phyloP scores from a whole-genome alignment of 805 yeast genomes.

The Yamadazyma nakazawae region DNA sequence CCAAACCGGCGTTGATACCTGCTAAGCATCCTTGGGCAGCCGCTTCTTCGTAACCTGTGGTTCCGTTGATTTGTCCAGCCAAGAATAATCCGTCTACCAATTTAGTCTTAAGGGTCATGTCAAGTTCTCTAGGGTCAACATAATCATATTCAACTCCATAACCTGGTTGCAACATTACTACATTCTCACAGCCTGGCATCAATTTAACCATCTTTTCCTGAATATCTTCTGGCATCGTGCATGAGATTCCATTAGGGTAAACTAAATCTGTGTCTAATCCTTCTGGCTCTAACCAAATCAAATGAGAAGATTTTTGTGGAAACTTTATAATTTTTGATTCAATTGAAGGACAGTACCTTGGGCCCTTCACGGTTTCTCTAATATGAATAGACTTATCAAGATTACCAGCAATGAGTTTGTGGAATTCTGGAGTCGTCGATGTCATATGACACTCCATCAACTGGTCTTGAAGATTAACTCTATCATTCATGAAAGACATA shows the following conservation, averaged over 20 bases:
- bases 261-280: slow-evolving; percentile 84
- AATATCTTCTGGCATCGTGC: slow-evolving; percentile 93
- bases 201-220: slow-evolving; percentile 70
- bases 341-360: slow-evolving; percentile 95
- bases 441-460: slow-evolving; percentile 78
- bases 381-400: slow-evolving; percentile 85
- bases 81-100: slow-evolving; percentile 70
- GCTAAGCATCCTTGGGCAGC: slow-evolving; percentile 96
- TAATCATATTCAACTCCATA: slow-evolving; percentile 99
- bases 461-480: slow-evolving; percentile 52
- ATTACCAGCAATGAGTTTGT: slow-evolving; percentile 63
- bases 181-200: slow-evolving; percentile 88
- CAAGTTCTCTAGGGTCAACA: slow-evolving; percentile 87
- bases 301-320: slow-evolving; percentile 69
- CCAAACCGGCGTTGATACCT: slow-evolving; percentile 89
- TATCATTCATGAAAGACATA: slow-evolving; percentile 79
- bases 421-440: slow-evolving; percentile 70
- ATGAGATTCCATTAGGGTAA: slow-evolving; percentile 94
- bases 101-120: slow-evolving; percentile 77
- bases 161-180: slow-evolving; percentile 88
- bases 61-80: slow-evolving; percentile 98
- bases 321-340: slow-evolving; percentile 86
- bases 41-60: slow-evolving; percentile 99
- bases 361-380: slow-evolving; percentile 91
- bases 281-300: slow-evolving; percentile 96